These are phyloP conservation scores for Choiromyces venosus DNA, from an alignment of 495 filamentous ascomycete genomes.

Conservation along the genomic window DNA sequence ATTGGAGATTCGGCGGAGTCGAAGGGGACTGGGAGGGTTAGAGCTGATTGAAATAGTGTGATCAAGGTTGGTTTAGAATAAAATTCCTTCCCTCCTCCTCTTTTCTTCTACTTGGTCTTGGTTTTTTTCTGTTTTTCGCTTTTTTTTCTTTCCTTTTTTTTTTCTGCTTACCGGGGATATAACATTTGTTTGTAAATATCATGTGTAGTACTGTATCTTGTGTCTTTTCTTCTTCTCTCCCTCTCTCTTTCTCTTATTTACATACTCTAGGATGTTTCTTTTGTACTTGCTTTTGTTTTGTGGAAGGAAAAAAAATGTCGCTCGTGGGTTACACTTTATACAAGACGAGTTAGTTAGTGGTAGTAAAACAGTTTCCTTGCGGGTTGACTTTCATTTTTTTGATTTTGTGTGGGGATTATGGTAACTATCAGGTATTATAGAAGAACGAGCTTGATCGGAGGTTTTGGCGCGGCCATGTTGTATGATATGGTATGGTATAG, in stretches of 20 bases:
- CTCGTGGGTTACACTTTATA: neutral
- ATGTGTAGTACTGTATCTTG: neutral
- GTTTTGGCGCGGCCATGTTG: neutral
- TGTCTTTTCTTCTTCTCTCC: too few species aligned
- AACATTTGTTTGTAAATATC: neutral
- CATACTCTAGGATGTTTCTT: neutral
- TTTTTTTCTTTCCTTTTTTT: neutral
- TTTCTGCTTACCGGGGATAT: neutral
- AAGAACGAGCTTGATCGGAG: neutral
- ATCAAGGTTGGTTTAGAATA: conserved; percentile 2
- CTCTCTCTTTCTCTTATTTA: neutral
- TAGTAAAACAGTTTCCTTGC: neutral
- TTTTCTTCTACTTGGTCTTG: neutral
- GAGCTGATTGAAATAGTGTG: conserved; percentile 31
- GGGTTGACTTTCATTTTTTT: neutral
- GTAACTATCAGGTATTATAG: neutral
- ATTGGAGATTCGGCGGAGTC: conserved; percentile 44
- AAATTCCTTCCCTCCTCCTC: neutral
- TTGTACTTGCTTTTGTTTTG: neutral
- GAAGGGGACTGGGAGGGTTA: conserved; percentile 35
- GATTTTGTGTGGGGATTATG: neutral
- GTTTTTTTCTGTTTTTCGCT: neutral
- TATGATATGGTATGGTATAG: neutral
- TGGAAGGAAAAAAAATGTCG: neutral
- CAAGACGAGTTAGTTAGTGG: neutral